A percentile compares a stretch with the other conserved stretches of the same genome.
Evolutionary conservation across 2,329 filamentous ascomycete genomes (phyloP).

Genomic region (Gnomoniopsis smithogilvyi): DNA sequence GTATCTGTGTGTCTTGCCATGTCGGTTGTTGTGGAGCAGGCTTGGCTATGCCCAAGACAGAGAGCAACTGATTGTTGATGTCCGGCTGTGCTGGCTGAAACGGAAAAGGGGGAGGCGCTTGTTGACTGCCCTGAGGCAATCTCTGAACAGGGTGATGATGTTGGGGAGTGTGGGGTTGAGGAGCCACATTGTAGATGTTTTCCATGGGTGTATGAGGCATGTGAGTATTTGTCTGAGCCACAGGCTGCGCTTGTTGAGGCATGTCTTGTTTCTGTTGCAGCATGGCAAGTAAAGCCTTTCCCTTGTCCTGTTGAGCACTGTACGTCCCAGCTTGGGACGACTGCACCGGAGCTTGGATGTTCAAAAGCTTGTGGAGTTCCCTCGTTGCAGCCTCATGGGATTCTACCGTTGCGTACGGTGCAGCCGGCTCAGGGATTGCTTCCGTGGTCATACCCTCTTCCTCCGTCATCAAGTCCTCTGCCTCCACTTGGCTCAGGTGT

Average conservation of each 20-base stretch:
- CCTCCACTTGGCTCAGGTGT: constrained; percentile 39
- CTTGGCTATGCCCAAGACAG: constrained; percentile 22
- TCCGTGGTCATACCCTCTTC: constrained; percentile 52
- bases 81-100: constrained; percentile 41
- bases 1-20: background rate
- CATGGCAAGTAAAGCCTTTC: constrained; percentile 51
- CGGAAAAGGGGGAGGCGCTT: constrained; percentile 47
- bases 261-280: constrained; percentile 39
- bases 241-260: constrained; percentile 15
- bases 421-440: constrained; percentile 30
- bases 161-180: constrained; percentile 56
- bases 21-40: constrained; percentile 10
- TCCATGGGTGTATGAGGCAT: constrained; percentile 52
- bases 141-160: constrained; percentile 50
- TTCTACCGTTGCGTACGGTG: constrained; percentile 26
- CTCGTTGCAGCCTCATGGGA: constrained; percentile 42
- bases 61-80: constrained; percentile 21
- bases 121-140: constrained; percentile 42
- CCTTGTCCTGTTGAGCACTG: constrained; percentile 35
- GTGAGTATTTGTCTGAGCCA: background rate
- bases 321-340: background rate
- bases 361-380: constrained; percentile 53
- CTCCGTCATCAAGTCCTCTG: constrained; percentile 58
- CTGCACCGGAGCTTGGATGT: constrained; percentile 42
- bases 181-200: constrained; percentile 44